Percentiles rank a stretch among this genome's conserved stretches.
Evolutionary conservation across 2,329 filamentous ascomycete genomes (phyloP).

Genomic region (Venturia aucupariae): DNA sequence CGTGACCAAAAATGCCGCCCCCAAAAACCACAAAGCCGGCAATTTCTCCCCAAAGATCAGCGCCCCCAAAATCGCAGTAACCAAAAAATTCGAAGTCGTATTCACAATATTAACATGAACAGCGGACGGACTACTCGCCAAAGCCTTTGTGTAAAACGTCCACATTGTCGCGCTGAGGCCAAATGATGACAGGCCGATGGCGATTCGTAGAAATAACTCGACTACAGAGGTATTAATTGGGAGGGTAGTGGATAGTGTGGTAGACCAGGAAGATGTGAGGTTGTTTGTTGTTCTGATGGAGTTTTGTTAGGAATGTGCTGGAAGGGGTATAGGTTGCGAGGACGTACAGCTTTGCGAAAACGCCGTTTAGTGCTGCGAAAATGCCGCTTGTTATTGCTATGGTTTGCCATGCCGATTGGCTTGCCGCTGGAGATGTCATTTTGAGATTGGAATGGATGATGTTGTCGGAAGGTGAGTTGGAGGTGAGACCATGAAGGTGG

Average conservation of each 20-base stretch:
- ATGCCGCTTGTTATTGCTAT: slow-evolving; percentile 65
- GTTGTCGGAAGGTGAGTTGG: neutral
- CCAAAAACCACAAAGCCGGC: slow-evolving; percentile 67
- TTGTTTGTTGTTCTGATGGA: slow-evolving; percentile 48
- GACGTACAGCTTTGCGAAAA: slow-evolving; percentile 61
- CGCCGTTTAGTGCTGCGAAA: slow-evolving; percentile 72
- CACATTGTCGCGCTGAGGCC: slow-evolving; percentile 75
- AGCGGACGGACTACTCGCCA: slow-evolving; percentile 64
- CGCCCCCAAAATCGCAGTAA: slow-evolving; percentile 63
- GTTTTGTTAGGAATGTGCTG: neutral
- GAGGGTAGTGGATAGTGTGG: slow-evolving; percentile 38
- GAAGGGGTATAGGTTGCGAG: neutral
- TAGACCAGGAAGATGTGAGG: slow-evolving; percentile 46
- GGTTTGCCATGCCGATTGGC: slow-evolving; percentile 42
- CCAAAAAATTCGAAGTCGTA: slow-evolving; percentile 71
- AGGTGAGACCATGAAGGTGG: no score
- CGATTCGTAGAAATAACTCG: slow-evolving; percentile 42
- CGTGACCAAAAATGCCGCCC: slow-evolving; percentile 60
- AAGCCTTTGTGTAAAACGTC: slow-evolving; percentile 70
- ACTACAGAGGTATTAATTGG: slow-evolving; percentile 40
- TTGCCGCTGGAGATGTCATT: neutral
- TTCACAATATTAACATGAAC: slow-evolving; percentile 76
- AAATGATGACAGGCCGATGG: slow-evolving; percentile 68
- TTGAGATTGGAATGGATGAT: neutral
- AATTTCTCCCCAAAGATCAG: slow-evolving; percentile 63